Evolutionary conservation across 2,329 filamentous ascomycete genomes (phyloP).

Genomic region (Amesomyces nigricolor): DNA sequence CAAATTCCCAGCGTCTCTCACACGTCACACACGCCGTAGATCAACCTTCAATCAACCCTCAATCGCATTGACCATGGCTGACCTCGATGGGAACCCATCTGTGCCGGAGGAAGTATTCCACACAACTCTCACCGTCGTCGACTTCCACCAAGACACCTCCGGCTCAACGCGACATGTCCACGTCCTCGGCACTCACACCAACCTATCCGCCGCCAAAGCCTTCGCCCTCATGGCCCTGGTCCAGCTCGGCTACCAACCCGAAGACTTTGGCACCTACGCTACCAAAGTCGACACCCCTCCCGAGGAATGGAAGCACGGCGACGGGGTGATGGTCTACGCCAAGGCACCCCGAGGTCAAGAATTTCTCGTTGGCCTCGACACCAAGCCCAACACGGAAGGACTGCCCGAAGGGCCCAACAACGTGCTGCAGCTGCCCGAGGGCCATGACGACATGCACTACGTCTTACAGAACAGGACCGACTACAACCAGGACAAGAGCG

Average conservation of each 20-base stretch:
- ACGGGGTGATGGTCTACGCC: slow-evolving; percentile 36
- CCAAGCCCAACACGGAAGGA: slow-evolving; percentile 34
- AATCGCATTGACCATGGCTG: slow-evolving; percentile 2
- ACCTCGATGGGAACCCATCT: neutral
- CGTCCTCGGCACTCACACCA: slow-evolving; percentile 37
- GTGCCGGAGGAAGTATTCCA: slow-evolving; percentile 34
- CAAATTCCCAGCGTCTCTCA: too few species aligned
- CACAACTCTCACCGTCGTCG: slow-evolving; percentile 33
- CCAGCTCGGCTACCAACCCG: slow-evolving; percentile 32
- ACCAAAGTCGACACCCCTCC: slow-evolving; percentile 12
- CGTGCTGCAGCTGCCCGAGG: slow-evolving; percentile 23
- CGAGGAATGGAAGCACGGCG: slow-evolving; percentile 33
- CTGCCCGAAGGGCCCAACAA: slow-evolving; percentile 23
- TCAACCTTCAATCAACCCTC: neutral
- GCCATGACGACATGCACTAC: slow-evolving; percentile 34
- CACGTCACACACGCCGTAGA: neutral
- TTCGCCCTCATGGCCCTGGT: slow-evolving; percentile 32
- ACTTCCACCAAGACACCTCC: slow-evolving; percentile 30
- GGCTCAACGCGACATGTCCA: slow-evolving; percentile 30
- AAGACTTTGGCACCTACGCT: slow-evolving; percentile 35
- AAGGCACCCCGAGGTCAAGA: slow-evolving; percentile 33
- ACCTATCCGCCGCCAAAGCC: slow-evolving; percentile 33
- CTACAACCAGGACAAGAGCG: slow-evolving; percentile 36
- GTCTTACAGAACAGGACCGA: slow-evolving; percentile 39
- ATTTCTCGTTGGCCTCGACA: slow-evolving; percentile 35